Base-by-base conservation (phyloP, 495 filamentous ascomycete genomes). In the Xylaria acuta region DNA sequence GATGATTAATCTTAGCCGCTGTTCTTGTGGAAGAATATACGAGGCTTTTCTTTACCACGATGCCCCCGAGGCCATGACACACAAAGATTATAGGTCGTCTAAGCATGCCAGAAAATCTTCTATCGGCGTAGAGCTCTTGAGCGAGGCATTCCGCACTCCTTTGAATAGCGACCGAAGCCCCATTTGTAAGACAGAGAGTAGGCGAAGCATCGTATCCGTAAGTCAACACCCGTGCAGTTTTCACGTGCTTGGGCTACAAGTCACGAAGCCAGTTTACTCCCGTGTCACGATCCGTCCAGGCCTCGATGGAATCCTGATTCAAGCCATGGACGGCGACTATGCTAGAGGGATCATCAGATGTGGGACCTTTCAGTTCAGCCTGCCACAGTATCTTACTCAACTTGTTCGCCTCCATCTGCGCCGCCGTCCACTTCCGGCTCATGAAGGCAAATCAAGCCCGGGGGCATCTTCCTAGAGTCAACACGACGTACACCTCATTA, bases 311-410 rank as follows among this genome's bases (percentile, higher is more conserved):
- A 47, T 75, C 66, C 40, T 75, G 76, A 63, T 75, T 75, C 22
- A 81, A 74, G 43, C 79, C 79, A 63, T 81, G 77, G 49, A 80
- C 40, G 38, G 79, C 76, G 40, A 81, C 66, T 34, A 81, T 77
- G 36, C 79, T 81, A 58, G 53, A 59, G 14, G 2, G n/a, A 8
- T 43, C 38, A 51, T 67, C 62, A 64, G 62, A 45, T 41, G 20
- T 64, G n/a, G 38, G 36, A 45, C 11, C 62, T 64, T 27, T 20
- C 22, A 30, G 25, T 18, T 64, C 11, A 16, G 62, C 20, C 30
- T 64, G 38, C 12, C 16, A 45, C n/a, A 30, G 36, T 3, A n/a
- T 45, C 62, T 45, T 64, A 64, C 62, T 64, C 62, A 43, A 64
- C 62, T 64, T 27, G 38, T 45, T 64, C n/a, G 36, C 20, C 38